Percentiles rank a stretch among this genome's conserved stretches.
Conservation (phyloP, 306 rosid species). For the Cajanus cajan region DNA sequence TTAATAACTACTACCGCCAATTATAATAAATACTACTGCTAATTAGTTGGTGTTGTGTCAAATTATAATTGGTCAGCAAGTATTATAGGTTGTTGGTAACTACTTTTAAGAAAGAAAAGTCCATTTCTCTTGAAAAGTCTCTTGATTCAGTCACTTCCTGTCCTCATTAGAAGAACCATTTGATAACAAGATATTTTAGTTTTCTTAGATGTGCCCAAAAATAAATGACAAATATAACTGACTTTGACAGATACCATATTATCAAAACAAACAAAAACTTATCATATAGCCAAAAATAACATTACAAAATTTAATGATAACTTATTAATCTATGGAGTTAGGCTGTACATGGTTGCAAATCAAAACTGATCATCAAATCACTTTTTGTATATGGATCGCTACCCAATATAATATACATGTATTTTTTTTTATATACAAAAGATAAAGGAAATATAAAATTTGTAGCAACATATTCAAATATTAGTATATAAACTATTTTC, state of each 20-base stretch:
- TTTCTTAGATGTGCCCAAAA: not conserved
- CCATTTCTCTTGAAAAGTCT: not conserved
- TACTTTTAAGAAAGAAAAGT: not conserved
- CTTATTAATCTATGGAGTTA: not conserved
- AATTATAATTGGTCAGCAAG: not conserved
- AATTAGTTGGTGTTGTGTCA: not conserved
- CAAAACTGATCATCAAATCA: not conserved
- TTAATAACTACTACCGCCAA: not conserved
- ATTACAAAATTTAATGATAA: not conserved
- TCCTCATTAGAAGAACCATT: not conserved
- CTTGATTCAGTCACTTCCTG: not conserved
- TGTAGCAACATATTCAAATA: too few relatives aligned
- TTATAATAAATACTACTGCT: not conserved
- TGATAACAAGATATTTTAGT: not conserved
- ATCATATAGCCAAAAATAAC: not conserved
- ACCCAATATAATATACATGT: not conserved
- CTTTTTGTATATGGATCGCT: not conserved
- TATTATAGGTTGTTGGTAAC: conserved; percentile 24
- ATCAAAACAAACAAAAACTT: not conserved
- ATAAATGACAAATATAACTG: not conserved
- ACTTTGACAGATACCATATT: not conserved
- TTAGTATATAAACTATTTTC: too few relatives aligned
- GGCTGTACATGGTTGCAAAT: not conserved
- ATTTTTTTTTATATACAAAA: too few relatives aligned
- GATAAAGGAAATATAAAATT: not conserved